Percentiles rank a stretch among this genome's conserved stretches.
phyloP scores from a whole-genome alignment of 2,329 filamentous ascomycete species.

The Talaromyces marneffei region DNA sequence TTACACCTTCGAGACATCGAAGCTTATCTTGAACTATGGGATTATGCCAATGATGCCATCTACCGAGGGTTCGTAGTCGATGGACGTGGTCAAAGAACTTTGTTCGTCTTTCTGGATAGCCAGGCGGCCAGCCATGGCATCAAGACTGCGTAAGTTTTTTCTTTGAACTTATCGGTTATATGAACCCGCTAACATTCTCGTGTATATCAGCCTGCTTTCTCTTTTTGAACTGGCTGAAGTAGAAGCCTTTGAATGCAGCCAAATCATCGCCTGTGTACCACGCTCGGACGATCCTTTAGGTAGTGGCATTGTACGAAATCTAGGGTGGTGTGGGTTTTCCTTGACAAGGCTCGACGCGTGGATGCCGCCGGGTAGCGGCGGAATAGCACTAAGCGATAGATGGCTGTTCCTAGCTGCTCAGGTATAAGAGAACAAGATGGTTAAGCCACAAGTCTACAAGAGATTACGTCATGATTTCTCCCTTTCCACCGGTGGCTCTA shows the following conservation, averaged over 20 bases:
- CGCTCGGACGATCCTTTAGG: slow-evolving; percentile 59
- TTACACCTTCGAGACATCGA: slow-evolving; percentile 23
- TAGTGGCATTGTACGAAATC: slow-evolving; percentile 64
- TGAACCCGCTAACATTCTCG: not conserved
- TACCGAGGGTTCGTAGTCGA: slow-evolving; percentile 81
- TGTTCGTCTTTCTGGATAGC: slow-evolving; percentile 85
- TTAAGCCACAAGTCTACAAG: not conserved
- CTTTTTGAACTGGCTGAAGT: slow-evolving; percentile 80
- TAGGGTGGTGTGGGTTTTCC: slow-evolving; percentile 91
- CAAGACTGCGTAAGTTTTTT: slow-evolving; percentile 72
- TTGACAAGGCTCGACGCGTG: slow-evolving; percentile 74
- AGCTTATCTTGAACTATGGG: slow-evolving; percentile 46
- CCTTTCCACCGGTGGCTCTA: not conserved
- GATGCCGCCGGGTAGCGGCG: slow-evolving; percentile 46
- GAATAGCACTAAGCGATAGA: slow-evolving; percentile 63
- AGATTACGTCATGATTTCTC: not conserved
- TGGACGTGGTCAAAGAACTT: slow-evolving; percentile 61
- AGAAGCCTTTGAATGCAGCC: slow-evolving; percentile 64
- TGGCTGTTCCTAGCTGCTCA: slow-evolving; percentile 92
- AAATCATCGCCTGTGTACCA: slow-evolving; percentile 76
- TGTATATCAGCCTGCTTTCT: slow-evolving; percentile 65
- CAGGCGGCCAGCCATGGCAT: slow-evolving; percentile 67
- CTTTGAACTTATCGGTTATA: not conserved
- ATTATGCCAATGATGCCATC: slow-evolving; percentile 75
- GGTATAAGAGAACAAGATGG: slow-evolving; percentile 47